Conservation (phyloP, 495 filamentous ascomycete genomes). For the Talaromyces wortmannii region DNA sequence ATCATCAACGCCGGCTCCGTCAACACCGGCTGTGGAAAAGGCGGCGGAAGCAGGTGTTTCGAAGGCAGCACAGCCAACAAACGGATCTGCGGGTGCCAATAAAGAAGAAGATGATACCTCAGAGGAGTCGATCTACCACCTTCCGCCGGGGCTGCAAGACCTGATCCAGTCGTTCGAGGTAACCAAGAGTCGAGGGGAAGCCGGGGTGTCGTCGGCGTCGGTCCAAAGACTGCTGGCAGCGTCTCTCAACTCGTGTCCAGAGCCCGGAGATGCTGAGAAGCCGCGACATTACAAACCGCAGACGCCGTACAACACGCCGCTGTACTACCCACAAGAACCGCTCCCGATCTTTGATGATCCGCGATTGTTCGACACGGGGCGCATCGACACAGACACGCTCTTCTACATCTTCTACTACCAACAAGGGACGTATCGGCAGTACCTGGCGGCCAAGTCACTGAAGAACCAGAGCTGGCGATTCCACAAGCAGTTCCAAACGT, state of each 20-base stretch:
- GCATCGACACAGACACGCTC: conserved; percentile 91
- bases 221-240: conserved; percentile 63
- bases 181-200: conserved; percentile 58
- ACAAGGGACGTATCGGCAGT: conserved; percentile 92
- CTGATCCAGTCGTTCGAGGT: conserved; percentile 84
- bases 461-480: conserved; percentile 98
- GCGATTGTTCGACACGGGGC: conserved; percentile 62
- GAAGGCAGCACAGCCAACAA: conserved; percentile 19
- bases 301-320: conserved; percentile 67
- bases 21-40: conserved; percentile 38
- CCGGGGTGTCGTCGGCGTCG: conserved; percentile 50
- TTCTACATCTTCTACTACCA: conserved; percentile 99
- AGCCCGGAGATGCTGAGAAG: conserved; percentile 70
- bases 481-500: conserved; percentile 99
- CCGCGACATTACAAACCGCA: conserved; percentile 79
- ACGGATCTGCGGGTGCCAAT: conserved; percentile 25
- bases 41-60: conserved; percentile 18
- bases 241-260: conserved; percentile 65
- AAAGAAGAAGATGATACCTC: conserved; percentile 14
- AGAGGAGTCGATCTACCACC: conserved; percentile 86
- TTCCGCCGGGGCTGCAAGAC: conserved; percentile 86
- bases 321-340: conserved; percentile 88
- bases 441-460: conserved; percentile 88
- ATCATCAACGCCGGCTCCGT: conserved; percentile 17
- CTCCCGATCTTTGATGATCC: conserved; percentile 87